Percentiles rank a stretch among this genome's conserved stretches.
These are phyloP conservation scores for Cylindrodendrum hubeiense DNA, from an alignment of 2,329 filamentous ascomycete genomes.

Conservation along the genomic window DNA sequence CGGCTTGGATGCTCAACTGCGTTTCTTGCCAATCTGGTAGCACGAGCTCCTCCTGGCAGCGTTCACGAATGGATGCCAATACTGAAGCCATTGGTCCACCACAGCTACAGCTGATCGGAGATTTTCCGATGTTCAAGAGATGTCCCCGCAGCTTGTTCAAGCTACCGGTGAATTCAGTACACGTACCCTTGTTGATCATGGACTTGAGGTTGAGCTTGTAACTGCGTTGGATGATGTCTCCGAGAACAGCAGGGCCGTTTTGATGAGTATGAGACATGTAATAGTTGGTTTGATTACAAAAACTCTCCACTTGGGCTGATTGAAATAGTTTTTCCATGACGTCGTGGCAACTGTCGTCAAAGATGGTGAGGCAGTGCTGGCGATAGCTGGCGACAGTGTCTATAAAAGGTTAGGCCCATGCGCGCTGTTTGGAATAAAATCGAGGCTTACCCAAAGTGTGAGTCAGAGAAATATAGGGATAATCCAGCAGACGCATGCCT, in stretches of 20 bases:
- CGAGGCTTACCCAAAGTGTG: background rate
- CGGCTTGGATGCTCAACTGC: background rate
- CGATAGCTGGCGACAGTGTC: background rate
- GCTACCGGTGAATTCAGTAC: background rate
- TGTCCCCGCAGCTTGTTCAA: accelerated
- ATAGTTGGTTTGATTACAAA: background rate
- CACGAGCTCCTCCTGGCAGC: background rate
- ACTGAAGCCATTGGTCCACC: background rate
- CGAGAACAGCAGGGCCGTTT: background rate
- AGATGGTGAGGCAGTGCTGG: background rate
- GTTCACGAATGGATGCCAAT: background rate
- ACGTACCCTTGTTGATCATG: background rate
- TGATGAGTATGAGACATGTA: background rate
- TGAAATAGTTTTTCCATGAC: background rate
- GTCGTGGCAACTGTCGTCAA: background rate
- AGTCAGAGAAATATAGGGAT: background rate
- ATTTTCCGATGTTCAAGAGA: no score
- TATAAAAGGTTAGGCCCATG: background rate
- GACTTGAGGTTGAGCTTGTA: background rate
- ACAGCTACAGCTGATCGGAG: background rate
- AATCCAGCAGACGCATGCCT: background rate
- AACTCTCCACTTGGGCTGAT: background rate
- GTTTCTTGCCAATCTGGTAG: background rate
- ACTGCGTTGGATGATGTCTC: background rate
- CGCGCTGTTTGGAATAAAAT: background rate